Evolutionary conservation across 768 basidiomycete genomes (phyloP), one percentile per base, ranked within the genome.

Genomic region (Leccinum variicolor): DNA sequence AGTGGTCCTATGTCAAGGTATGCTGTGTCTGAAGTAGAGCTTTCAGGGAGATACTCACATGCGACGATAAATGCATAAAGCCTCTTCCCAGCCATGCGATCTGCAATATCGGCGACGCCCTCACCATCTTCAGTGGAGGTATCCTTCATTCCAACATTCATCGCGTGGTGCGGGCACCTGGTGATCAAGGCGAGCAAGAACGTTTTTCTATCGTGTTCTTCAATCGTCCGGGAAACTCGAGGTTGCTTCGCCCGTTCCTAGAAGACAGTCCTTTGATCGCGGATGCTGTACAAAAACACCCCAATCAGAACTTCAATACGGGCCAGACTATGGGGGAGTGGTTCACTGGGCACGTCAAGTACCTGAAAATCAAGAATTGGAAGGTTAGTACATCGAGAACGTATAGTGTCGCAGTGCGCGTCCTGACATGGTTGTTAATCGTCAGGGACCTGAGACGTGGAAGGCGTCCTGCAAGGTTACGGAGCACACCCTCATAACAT

Each of bases 361-460:
- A 21, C 13, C 21, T 21, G 45, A 46, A 23, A 46, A 23, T 46
- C 3, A 46, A 21, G 11, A 46, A 46, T 23, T 23, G 45, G 45
- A 23, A 46, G 45, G 19, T 46, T 21, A 46, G 45, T 46, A 28
- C 8, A 9, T 39, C 8, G 36, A 39, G 17, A 39, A 17, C 8
- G 0, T 39, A 39, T 7, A 15, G 17, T 39, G 17, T 39, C 17
- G 36, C n/a, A n/a, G n/a, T 39, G 36, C 7, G 2, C 17, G 8
- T 0, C 36, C 36, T 39, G 36, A 39, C 17, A 3, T 39, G 8
- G 17, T 39, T 36, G 34, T 3, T 36, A 17, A 36, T 39, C 36
- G 3, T 39, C 48, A 71, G 70, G 70, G 70, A 19, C 71, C 70
- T 6, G 66, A 73, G 54, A 60, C 70, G 8, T 71, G 70, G 31